A percentile compares a stretch with the other conserved stretches of the same genome.
Evolutionary conservation across 2,329 filamentous ascomycete genomes (phyloP).

Genomic region (Remersonia thermophila): DNA sequence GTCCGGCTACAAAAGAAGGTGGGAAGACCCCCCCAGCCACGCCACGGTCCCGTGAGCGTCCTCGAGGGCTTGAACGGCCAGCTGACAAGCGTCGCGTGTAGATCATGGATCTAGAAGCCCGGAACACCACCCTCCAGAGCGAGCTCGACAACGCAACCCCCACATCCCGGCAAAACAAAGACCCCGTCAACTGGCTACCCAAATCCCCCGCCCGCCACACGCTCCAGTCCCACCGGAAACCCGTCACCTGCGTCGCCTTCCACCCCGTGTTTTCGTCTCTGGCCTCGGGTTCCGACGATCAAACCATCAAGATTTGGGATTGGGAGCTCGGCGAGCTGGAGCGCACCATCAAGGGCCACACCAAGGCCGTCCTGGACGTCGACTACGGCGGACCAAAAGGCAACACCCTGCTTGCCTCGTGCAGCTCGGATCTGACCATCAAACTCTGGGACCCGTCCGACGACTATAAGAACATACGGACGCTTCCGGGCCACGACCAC

Average conservation of each 20-base stretch:
- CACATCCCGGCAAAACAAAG: slow-evolving; percentile 64
- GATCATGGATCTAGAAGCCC: slow-evolving; percentile 88
- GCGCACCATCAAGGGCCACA: slow-evolving; percentile 83
- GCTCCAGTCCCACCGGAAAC: slow-evolving; percentile 67
- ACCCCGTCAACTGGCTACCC: slow-evolving; percentile 81
- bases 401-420: slow-evolving; percentile 65
- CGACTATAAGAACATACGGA: slow-evolving; percentile 91
- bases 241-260: slow-evolving; percentile 81
- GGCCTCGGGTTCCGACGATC: slow-evolving; percentile 83
- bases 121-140: slow-evolving; percentile 58
- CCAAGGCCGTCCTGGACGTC: slow-evolving; percentile 74
- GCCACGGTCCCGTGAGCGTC: too few species aligned
- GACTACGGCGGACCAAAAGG: slow-evolving; percentile 81
- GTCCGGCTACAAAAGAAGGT: slow-evolving; percentile 94
- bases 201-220: slow-evolving; percentile 67
- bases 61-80: too few species aligned
- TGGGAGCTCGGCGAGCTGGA: slow-evolving; percentile 90
- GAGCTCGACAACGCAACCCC: slow-evolving; percentile 78
- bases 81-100: slow-evolving; percentile 27
- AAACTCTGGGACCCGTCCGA: slow-evolving; percentile 89
- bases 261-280: slow-evolving; percentile 85
- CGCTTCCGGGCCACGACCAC: slow-evolving; percentile 82
- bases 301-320: slow-evolving; percentile 94
- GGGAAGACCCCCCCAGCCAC: background rate
- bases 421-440: slow-evolving; percentile 81